phyloP scores from a whole-genome alignment of 1,284 basidiomycete species.

The Fomitiporia mediterranea region DNA sequence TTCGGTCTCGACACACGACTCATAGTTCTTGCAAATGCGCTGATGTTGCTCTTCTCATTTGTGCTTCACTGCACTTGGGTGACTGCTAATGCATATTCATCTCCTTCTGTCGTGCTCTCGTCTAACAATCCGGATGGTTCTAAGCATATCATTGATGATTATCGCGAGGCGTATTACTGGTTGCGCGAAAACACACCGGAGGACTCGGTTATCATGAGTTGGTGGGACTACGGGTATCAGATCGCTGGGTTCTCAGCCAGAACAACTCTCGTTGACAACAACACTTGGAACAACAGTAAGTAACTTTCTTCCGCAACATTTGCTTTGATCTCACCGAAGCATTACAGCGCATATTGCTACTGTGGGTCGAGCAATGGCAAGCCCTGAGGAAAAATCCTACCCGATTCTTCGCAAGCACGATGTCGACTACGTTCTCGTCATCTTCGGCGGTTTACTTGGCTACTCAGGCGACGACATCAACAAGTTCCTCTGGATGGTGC shows the following conservation, averaged over 20 bases:
- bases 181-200: conserved; percentile 91
- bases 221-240: conserved; percentile 99
- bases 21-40: conserved; percentile 72
- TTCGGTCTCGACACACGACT: conserved; percentile 84
- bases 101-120: conserved; percentile 94
- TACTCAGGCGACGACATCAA: conserved; percentile 99
- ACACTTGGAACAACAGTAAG: conserved; percentile 99
- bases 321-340: conserved; percentile 1
- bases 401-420: conserved; percentile 97
- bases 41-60: conserved; percentile 82
- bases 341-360: conserved; percentile 85
- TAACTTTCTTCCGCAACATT: conserved; percentile 20
- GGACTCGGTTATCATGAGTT: conserved; percentile 94
- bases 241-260: conserved; percentile 99
- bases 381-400: conserved; percentile 91
- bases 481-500: conserved; percentile 99
- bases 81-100: conserved; percentile 93
- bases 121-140: conserved; percentile 80
- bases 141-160: conserved; percentile 97
- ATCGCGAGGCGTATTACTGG: conserved; percentile 99
- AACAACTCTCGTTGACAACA: conserved; percentile 97
- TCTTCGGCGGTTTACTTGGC: conserved; percentile 95
- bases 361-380: conserved; percentile 97
- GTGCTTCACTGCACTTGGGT: conserved; percentile 98
- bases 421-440: conserved; percentile 96